Evolutionary conservation across 2,329 filamentous ascomycete species (phyloP), one percentile per base, ranked within the genome.

Genomic region (Hypoxylon sp.): DNA sequence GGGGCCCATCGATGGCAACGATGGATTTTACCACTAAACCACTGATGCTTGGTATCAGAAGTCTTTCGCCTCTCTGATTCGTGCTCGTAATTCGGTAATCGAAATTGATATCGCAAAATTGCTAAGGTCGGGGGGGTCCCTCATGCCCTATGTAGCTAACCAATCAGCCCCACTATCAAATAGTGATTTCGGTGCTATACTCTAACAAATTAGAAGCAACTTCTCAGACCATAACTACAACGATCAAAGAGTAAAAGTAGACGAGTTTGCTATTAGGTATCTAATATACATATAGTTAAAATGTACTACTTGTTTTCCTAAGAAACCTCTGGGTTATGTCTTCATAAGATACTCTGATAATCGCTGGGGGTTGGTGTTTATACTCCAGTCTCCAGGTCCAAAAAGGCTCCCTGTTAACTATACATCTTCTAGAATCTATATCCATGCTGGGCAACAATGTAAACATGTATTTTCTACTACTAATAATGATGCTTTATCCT

Each of bases 11-110:
- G 81, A 83, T 83, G 82, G 82, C 81, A 84, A 83, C 81, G 82
- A 83, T 82, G 81, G 80, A 83, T 84, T 83, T 82, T 84, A 84
- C 82, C 82, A 82, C 81, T 84, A 83, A 83, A 83, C 81, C 81
- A 83, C 80, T 81, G 76, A 75, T 78, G 76, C 76, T 23, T 17
- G 2, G 4, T 17, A 21, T n/a, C 28, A 30, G 28, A 7, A 30
- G n/a, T 38, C 1, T 14, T 38, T 2, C 28, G 1, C n/a, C 14
- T 38, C 2, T 6, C 38, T 43, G 38, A 43, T 43, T 43, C 17
- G 38, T 43, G 7, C 21, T 38, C 6, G 4, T 11, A 11, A 11
- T 7, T 1, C 2, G 7, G 11, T 38, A 14, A 32, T 21, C 14
- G 14, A 45, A 4, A 21, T 43, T 1, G 34, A 51, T 51, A 32